These are phyloP conservation scores for Aspergillus latus DNA, from an alignment of 2,329 filamentous ascomycete genomes.

Conservation along the genomic window DNA sequence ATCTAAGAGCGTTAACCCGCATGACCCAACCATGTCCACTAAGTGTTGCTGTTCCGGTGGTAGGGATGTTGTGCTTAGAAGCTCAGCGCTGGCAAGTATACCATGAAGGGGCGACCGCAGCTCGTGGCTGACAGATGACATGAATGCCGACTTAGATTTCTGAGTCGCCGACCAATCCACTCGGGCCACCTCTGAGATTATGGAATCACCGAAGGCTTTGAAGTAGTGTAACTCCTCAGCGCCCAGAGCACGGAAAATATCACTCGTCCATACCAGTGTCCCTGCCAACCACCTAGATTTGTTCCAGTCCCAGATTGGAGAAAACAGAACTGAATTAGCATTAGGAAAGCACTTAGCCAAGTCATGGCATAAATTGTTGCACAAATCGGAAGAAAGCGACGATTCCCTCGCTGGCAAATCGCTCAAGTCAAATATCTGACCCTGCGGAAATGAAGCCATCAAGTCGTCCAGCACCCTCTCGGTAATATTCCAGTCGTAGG, in stretches of 20 bases:
- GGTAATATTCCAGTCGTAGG: slow-evolving; percentile 8
- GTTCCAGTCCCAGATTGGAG: slow-evolving; percentile 34
- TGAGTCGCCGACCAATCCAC: slow-evolving; percentile 37
- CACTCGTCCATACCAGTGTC: slow-evolving; percentile 27
- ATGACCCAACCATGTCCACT: slow-evolving; percentile 49
- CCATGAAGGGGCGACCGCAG: slow-evolving; percentile 48
- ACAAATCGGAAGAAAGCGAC: background rate
- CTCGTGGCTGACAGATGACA: slow-evolving; percentile 54
- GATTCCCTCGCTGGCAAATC: background rate
- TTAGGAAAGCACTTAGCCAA: slow-evolving; percentile 19
- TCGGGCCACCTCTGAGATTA: slow-evolving; percentile 39
- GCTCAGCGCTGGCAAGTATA: slow-evolving; percentile 48
- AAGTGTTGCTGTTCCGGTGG: slow-evolving; percentile 41
- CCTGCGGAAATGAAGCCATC: slow-evolving; percentile 25
- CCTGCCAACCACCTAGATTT: slow-evolving; percentile 34
- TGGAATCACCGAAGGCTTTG: slow-evolving; percentile 35
- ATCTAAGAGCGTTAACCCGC: slow-evolving; percentile 52
- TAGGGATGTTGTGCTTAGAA: slow-evolving; percentile 45
- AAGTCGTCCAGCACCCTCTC: slow-evolving; percentile 22
- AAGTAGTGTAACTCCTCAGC: slow-evolving; percentile 34
- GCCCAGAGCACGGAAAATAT: slow-evolving; percentile 21
- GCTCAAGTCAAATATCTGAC: slow-evolving; percentile 25
- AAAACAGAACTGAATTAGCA: slow-evolving; percentile 28
- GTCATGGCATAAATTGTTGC: slow-evolving; percentile 15
- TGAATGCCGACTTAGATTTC: slow-evolving; percentile 52